Evolutionary conservation across 2,329 filamentous ascomycete species (phyloP), one percentile per base, ranked within the genome.

Genomic region (Clarireedia hainanense): DNA sequence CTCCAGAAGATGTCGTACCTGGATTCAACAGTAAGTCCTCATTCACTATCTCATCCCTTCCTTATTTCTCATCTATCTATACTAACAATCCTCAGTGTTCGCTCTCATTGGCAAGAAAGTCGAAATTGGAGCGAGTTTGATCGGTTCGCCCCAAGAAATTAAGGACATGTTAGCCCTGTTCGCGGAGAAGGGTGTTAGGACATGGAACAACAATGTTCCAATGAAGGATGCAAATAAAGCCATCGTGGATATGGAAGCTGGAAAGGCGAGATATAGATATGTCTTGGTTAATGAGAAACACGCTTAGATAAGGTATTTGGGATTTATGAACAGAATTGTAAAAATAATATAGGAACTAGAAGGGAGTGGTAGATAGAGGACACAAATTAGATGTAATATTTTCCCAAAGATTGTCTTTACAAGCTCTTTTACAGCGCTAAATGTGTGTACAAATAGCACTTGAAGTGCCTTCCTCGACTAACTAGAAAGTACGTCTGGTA

Each of bases 161-260:
- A 69, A 74, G 50, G 77, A 83, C 63, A 86, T 86, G 83, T 63
- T 86, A 56, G 61, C 77, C 55, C 74, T 86, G 56, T 82, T 79
- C 6, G 80, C 74, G 0, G 76, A 82, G 53, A 78, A 83, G 69
- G 74, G 76, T 6, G 71, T 86, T 39, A 75, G 78, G 69, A 75
- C 81, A 1, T 81, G 79, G 78, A 73, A 85, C 34, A 69, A 82
- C 64, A 70, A 75, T 66, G 72, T 78, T 37, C 74, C 76, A 0
- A 74, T 86, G 74, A 78, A 75, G 66, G 76, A 81, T 17, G 79
- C 78, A 2, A 85, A 85, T 67, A 64, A 77, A 66, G 75, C 74
- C 2, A 69, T 85, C 27, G 63, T 83, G 17, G 80, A 84, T 58
- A 75, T 85, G 72, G 76, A 79, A 12, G 68, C 69, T 0, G 81